Evolutionary conservation across 305 asterid genomes (phyloP).

Genomic region (Fraxinus velutina): DNA sequence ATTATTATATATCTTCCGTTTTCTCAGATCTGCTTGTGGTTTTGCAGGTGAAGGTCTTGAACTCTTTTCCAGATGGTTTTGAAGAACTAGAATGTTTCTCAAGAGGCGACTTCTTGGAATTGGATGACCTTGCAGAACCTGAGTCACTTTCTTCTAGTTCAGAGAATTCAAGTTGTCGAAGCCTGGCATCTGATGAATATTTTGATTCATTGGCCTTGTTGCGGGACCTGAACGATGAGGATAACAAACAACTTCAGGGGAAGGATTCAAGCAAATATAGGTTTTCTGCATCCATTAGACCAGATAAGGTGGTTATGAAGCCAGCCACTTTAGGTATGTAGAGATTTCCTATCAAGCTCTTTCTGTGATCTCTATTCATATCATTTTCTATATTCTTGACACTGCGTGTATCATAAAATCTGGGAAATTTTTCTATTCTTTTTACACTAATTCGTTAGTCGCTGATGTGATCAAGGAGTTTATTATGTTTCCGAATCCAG

Average conservation of each 20-base stretch:
- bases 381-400: neutral
- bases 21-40: neutral
- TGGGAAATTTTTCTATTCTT: neutral
- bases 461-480: neutral
- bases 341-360: neutral
- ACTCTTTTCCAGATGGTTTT: conserved; percentile 18
- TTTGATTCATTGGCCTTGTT: conserved; percentile 47
- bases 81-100: conserved; percentile 30
- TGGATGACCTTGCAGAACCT: conserved; percentile 50
- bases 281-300: conserved; percentile 23
- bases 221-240: conserved; percentile 41
- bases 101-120: conserved; percentile 59
- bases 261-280: conserved; percentile 28
- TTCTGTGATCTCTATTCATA: neutral
- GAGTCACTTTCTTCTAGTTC: conserved; percentile 57
- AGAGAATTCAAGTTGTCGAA: conserved; percentile 51
- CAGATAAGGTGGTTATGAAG: conserved; percentile 39
- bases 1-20: neutral
- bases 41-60: neutral
- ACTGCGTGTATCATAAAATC: neutral
- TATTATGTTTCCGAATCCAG: neutral
- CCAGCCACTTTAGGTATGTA: conserved; percentile 48
- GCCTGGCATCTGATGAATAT: conserved; percentile 51
- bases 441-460: neutral
- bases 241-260: conserved; percentile 14